Base-by-base conservation (phyloP, 208 protist genomes). In the Leishmania amazonensis region DNA sequence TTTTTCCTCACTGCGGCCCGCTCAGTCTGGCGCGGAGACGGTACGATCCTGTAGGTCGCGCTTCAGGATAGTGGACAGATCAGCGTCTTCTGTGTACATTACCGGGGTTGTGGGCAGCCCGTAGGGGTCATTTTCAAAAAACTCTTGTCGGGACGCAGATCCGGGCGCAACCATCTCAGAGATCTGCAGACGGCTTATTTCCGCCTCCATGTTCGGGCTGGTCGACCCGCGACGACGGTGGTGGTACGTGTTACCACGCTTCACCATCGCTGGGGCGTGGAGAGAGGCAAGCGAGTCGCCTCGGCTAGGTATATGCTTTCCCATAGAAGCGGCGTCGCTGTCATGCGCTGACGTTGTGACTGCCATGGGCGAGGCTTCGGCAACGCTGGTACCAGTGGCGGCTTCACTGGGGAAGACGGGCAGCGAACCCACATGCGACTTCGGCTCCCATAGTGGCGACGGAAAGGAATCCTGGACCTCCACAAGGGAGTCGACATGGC, bases 51-150 rank as follows among this genome's bases (percentile, higher is more conserved):
- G 68, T 64, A 88, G 17, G 70, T 82, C 81, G 1, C 72, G 75
- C 64, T 80, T 84, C 76, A 88, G 62, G n/a, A 85, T 85, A 1
- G 81, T 81, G 3, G 85, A 83, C 38, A 88, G 49, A 35, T 85
- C 81, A 2, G 85, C 79, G 40, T 88, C 85, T 3, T 73, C 79
- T 0, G 62, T 64, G 79, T 83, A 88, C 49, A 79, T 74, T 35
- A 88, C 81, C 9, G 82, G 82, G 13, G 54, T 82, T 4, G 53
- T 67, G 1, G 82, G 82, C 2, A 58, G 38, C 0, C 82, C 82
- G 51, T 85, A 85, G 13, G 82, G 82, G 24, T 85, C 78, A 11
- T 47, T 82, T 15, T 76, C 72, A 53, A 82, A 68, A 6, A 74
- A 42, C 53, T 82, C 82, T 3, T 72, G 40, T 57, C 47, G 67